Conservation (phyloP, 2,329 filamentous ascomycete genomes). For the Trichophyton schoenleinii region DNA sequence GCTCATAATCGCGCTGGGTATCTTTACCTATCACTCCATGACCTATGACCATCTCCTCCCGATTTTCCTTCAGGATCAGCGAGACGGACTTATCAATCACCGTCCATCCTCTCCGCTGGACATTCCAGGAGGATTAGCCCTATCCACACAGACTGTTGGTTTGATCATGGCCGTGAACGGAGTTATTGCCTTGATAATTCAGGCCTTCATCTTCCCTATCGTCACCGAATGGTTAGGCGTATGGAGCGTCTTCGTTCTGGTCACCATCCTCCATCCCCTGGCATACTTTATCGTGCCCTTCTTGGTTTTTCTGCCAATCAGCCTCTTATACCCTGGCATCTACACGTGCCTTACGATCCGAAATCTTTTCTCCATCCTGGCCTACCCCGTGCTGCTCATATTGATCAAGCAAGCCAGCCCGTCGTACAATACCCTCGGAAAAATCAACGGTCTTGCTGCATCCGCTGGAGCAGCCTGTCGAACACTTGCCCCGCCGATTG, state of each 20-base stretch:
- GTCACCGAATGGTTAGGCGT: constrained; percentile 53
- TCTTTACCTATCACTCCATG: constrained; percentile 94
- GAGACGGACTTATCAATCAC: constrained; percentile 22
- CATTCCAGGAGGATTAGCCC: constrained; percentile 52
- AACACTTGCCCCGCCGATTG: constrained; percentile 56
- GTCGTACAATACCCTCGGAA: constrained; percentile 49
- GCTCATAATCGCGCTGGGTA: constrained; percentile 67
- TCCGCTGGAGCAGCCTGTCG: constrained; percentile 58
- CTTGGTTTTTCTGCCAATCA: constrained; percentile 45
- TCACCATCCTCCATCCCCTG: constrained; percentile 53
- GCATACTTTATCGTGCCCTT: constrained; percentile 60
- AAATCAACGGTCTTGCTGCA: constrained; percentile 60
- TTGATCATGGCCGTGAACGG: constrained; percentile 58
- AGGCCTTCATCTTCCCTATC: constrained; percentile 57
- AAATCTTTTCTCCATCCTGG: constrained; percentile 56
- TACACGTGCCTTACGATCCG: constrained; percentile 54
- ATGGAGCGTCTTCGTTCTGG: constrained; percentile 53
- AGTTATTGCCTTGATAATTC: constrained; percentile 58
- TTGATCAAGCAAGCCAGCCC: constrained; percentile 61
- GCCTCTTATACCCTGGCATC: constrained; percentile 47
- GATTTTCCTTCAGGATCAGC: constrained; percentile 74
- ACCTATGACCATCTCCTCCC: constrained; percentile 84
- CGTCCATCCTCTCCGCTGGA: constrained; percentile 38
- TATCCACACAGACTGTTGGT: constrained; percentile 54
- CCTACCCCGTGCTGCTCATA: constrained; percentile 56